Evolutionary conservation across 2,329 filamentous ascomycete species (phyloP).

Genomic region (Emericellopsis cladophorae): DNA sequence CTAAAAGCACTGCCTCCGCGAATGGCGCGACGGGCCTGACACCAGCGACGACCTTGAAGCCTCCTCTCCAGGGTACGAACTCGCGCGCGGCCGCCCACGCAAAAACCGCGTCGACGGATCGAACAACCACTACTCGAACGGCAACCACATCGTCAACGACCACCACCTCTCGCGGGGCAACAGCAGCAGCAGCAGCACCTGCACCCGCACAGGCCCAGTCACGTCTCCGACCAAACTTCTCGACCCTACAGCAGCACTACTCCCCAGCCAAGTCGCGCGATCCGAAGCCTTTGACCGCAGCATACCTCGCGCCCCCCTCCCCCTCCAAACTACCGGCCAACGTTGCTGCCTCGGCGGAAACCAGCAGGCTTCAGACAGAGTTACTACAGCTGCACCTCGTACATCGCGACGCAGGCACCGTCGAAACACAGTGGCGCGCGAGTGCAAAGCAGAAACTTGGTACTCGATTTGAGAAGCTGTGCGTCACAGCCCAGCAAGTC

Average conservation of each 20-base stretch:
- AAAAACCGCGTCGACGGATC: neutral
- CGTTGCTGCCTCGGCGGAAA: constrained; percentile 45
- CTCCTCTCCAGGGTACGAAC: constrained; percentile 12
- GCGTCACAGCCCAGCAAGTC: constrained; percentile 18
- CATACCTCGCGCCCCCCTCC: constrained; percentile 44
- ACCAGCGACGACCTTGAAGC: constrained; percentile 10
- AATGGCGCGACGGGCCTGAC: constrained; percentile 1
- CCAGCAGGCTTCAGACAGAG: constrained; percentile 46
- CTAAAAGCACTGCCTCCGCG: constrained; percentile 15
- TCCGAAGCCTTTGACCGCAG: constrained; percentile 48
- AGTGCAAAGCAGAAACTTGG: constrained; percentile 39
- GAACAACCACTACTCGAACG: constrained; percentile 1
- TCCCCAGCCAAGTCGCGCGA: constrained; percentile 48
- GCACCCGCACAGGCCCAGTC: constrained; percentile 10
- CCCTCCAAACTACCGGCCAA: constrained; percentile 50
- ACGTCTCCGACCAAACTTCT: constrained; percentile 42
- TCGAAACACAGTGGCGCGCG: constrained; percentile 36
- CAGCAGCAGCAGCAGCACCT: constrained; percentile 4
- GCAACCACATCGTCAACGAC: neutral
- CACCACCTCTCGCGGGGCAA: neutral
- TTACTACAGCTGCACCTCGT: constrained; percentile 53
- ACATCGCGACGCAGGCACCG: constrained; percentile 37
- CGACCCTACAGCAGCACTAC: constrained; percentile 54
- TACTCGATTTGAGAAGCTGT: constrained; percentile 27
- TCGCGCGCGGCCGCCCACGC: neutral